Conservation (phyloP, 495 filamentous ascomycete genomes). For the Penicillium subrubescens region DNA sequence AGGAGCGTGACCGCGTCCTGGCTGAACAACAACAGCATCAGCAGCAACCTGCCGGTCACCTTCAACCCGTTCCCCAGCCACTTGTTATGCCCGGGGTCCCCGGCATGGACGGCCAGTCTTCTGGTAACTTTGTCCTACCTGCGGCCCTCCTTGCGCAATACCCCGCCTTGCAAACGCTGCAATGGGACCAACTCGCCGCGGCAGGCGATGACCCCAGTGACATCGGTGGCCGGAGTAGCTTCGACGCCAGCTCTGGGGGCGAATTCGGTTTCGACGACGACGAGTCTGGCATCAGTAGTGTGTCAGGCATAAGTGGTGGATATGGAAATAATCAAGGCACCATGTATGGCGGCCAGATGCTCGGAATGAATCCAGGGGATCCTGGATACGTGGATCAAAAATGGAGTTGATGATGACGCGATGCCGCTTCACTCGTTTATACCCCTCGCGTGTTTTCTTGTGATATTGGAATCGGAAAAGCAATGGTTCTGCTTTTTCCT, state of each 20-base stretch:
- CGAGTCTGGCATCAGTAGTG: constrained; percentile 39
- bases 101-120: constrained; percentile 41
- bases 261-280: constrained; percentile 57
- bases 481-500: constrained; percentile 2
- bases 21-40: constrained; percentile 62
- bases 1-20: constrained; percentile 69
- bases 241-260: constrained; percentile 79
- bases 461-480: constrained; percentile 11
- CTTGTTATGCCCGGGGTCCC: constrained; percentile 46
- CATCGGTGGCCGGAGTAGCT: constrained; percentile 80
- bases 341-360: constrained; percentile 40
- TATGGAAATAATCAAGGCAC: constrained; percentile 37
- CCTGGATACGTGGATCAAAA: constrained; percentile 34
- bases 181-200: constrained; percentile 66
- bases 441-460: neutral
- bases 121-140: constrained; percentile 71
- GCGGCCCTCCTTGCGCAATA: constrained; percentile 89
- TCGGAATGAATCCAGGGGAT: constrained; percentile 37
- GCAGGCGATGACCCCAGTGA: constrained; percentile 65
- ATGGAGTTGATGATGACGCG: constrained; percentile 32
- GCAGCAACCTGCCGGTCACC: constrained; percentile 32
- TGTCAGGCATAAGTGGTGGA: constrained; percentile 40
- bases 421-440: constrained; percentile 11
- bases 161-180: constrained; percentile 80
- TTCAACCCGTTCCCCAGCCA: constrained; percentile 46